Evolutionary conservation across 129 eudicot genomes (phyloP).

Genomic region (Daucus carota): DH1_v3.0 NC_030383.2:3121001-3121500

Average conservation of each 20-base stretch:
- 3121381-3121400: neutral
- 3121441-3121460: conserved; percentile 1
- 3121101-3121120: neutral
- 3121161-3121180: neutral
- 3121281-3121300: neutral
- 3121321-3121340: neutral
- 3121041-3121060: neutral
- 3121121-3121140: neutral
- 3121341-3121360: neutral
- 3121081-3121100: neutral
- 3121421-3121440: conserved; percentile 16
- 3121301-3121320: neutral
- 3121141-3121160: neutral
- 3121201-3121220: neutral
- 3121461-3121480: neutral
- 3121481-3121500: neutral
- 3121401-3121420: neutral
- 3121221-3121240: neutral
- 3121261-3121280: conserved; percentile 8
- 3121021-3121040: too few relatives aligned
- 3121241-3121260: neutral
- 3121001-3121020: too few relatives aligned
- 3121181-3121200: neutral
- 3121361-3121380: conserved; percentile 6
- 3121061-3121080: neutral